These are phyloP conservation scores for Solanum stenotomum DNA, from an alignment of 257 asterid species.

Conservation along the genomic window DNA sequence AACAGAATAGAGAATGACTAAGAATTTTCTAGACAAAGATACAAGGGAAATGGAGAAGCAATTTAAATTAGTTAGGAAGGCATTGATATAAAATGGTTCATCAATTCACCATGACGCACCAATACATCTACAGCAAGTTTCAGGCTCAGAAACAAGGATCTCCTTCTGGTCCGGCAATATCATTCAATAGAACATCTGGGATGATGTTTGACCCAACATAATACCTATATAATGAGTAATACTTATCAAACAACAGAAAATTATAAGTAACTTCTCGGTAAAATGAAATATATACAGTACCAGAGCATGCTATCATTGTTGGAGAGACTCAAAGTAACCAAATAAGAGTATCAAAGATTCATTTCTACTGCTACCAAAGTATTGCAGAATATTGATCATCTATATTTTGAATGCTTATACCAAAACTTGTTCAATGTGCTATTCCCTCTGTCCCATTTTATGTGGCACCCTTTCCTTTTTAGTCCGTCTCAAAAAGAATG, in stretches of 20 bases:
- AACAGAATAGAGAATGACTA: too few species aligned
- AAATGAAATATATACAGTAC: not conserved
- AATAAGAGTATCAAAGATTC: not conserved
- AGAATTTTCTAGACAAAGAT: too few species aligned
- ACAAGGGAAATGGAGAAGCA: too few species aligned
- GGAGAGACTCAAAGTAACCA: not conserved
- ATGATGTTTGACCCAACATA: constrained; percentile 62
- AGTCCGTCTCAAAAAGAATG: too few species aligned
- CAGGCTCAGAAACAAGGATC: constrained; percentile 82
- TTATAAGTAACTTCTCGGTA: not conserved
- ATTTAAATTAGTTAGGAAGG: too few species aligned
- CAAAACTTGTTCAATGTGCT: not conserved
- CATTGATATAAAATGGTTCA: too few species aligned
- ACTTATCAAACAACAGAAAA: constrained; percentile 1
- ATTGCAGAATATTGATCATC: not conserved
- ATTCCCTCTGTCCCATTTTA: too few species aligned
- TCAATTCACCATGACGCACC: too few species aligned
- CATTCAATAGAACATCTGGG: constrained; percentile 90
- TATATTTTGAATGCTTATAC: not conserved
- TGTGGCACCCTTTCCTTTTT: too few species aligned
- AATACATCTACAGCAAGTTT: constrained; percentile 54
- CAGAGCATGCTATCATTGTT: not conserved
- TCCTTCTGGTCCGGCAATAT: constrained; percentile 97
- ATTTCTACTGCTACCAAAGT: not conserved
- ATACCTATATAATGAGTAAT: constrained; percentile 40